Base-by-base conservation (phyloP, 345 rosid genomes). In the Kernera saxatilis region DNA sequence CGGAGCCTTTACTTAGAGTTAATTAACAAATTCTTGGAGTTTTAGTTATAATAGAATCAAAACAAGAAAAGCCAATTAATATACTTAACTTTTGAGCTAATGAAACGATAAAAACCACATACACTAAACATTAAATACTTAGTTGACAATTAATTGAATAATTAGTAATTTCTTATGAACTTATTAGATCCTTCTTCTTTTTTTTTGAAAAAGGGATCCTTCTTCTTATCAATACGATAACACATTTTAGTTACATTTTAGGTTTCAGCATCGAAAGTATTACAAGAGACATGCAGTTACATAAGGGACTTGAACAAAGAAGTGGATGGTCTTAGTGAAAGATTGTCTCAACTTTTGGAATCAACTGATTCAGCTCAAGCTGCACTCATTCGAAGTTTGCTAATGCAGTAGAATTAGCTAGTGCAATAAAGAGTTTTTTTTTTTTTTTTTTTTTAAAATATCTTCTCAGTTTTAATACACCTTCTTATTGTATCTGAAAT, bases 341-440 rank as follows among this genome's bases (percentile, higher is more conserved):
- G 79, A 76, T 67, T 88, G 39, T 78, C 84, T 36, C 70, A 77
- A 43, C 59, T 78, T 55, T 71, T 88, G 77, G 84, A 72, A 66
- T 81, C 88, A 30, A 27, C 52, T 51, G 78, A 84, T 60, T 82
- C 85, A 53, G 87, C 82, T 33, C 88, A 92, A 64, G 96, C 96
- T 14, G 89, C 85, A 63, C 82, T 92, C 19, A 83, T 89, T 64
- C 86, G 96, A 80, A 86, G 86, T 74, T 81, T 92, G 75, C 82
- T 89, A 41, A 82, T 81, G 88, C 77, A 77, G 79, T 81, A 53
- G 53, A 37, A 46, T 44, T 56, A 22, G 2, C 1, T 18, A 22
- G 23, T 55, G 22, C 29, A 25, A 2, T 23, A 46, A 26, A 60
- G 1, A 43, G 26, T 32, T 71, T 0, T 17, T 36, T 49, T 17